These are phyloP conservation scores for Metschnikowia koreensis DNA, from an alignment of 805 yeast species.

Conservation along the genomic window DNA sequence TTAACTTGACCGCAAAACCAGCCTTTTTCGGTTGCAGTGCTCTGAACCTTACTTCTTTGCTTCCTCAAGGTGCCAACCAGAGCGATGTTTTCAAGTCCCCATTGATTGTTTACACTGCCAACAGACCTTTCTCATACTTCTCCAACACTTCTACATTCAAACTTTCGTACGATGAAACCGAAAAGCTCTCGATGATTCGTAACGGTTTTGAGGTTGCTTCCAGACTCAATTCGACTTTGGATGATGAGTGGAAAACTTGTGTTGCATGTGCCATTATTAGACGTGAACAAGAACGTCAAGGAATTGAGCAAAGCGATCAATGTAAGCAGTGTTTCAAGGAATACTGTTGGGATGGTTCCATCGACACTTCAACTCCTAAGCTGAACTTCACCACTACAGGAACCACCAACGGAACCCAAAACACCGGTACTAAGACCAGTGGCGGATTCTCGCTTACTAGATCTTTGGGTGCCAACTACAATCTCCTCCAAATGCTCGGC, in stretches of 20 bases:
- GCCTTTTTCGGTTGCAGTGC: conserved; percentile 30
- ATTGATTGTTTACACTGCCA: conserved; percentile 30
- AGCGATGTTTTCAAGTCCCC: conserved; percentile 20
- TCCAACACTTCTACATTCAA: conserved; percentile 30
- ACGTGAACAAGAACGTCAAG: conserved; percentile 70
- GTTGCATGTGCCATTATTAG: conserved; percentile 81
- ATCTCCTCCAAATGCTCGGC: conserved; percentile 19
- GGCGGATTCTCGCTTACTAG: conserved; percentile 17
- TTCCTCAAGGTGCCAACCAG: conserved; percentile 13
- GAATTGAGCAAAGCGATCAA: conserved; percentile 59
- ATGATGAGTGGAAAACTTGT: conserved; percentile 68
- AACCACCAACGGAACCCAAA: conserved; percentile 27
- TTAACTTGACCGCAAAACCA: conserved; percentile 24
- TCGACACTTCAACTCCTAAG: conserved; percentile 17
- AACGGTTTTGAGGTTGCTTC: conserved; percentile 30
- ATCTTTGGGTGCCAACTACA: conserved; percentile 2
- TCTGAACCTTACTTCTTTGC: conserved; percentile 22
- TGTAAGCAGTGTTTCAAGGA: conserved; percentile 67
- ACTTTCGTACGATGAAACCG: conserved; percentile 24
- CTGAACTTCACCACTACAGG: conserved; percentile 43
- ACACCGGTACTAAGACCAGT: conserved; percentile 21
- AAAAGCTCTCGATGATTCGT: conserved; percentile 24
- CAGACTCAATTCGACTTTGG: conserved; percentile 59
- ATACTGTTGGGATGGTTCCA: conserved; percentile 73
- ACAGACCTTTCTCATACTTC: conserved; percentile 28